These are phyloP conservation scores for Chlamydomonas schloesseri DNA, from an alignment of 139 green algal genomes.

Conservation along the genomic window DNA sequence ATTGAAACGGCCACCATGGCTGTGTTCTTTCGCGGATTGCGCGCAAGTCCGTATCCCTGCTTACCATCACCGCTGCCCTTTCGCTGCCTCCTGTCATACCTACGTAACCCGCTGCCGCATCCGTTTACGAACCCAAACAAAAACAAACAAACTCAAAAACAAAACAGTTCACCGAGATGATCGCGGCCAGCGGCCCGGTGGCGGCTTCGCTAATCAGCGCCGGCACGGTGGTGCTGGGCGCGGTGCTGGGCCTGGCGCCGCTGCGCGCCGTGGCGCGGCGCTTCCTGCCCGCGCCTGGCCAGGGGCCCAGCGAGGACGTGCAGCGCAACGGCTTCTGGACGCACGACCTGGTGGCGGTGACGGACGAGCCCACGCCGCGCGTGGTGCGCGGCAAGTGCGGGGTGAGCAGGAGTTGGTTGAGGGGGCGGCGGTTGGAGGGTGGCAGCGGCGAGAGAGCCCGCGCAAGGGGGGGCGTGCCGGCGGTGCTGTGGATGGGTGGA, in stretches of 20 bases:
- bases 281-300: slow-evolving; percentile 53
- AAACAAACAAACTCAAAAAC: too few relatives aligned
- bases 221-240: slow-evolving; percentile 19
- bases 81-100: too few relatives aligned
- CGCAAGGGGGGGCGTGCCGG: neutral
- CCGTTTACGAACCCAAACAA: too few relatives aligned
- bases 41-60: too few relatives aligned
- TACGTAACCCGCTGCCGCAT: too few relatives aligned
- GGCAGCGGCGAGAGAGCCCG: neutral
- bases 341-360: slow-evolving; percentile 57
- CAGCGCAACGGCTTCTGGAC: slow-evolving; percentile 60
- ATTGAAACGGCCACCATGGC: too few relatives aligned
- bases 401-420: too few relatives aligned
- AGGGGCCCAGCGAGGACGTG: slow-evolving; percentile 55
- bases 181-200: slow-evolving; percentile 26
- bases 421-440: too few relatives aligned
- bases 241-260: slow-evolving; percentile 30
- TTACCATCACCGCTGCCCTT: too few relatives aligned
- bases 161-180: slow-evolving; percentile 52
- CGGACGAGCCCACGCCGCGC: slow-evolving; percentile 55
- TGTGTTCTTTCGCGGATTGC: too few relatives aligned
- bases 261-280: slow-evolving; percentile 16
- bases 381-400: slow-evolving; percentile 50
- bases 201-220: slow-evolving; percentile 25
- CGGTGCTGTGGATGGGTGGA: neutral